phyloP scores from a whole-genome alignment of 768 basidiomycete species.

The Tephrocybe sp. region DNA sequence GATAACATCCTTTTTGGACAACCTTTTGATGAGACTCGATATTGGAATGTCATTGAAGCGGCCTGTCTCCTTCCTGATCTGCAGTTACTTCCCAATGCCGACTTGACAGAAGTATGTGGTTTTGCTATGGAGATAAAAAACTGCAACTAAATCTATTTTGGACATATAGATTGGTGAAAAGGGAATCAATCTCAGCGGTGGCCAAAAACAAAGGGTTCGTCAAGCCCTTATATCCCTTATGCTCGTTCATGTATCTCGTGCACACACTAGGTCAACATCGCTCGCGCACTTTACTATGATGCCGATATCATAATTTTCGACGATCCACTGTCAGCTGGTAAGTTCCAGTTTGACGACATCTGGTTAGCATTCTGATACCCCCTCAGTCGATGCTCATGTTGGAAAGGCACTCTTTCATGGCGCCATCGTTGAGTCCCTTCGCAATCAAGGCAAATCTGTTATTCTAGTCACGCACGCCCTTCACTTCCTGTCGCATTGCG shows the following conservation, averaged over 20 bases:
- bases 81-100: constrained; percentile 65
- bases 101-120: constrained; percentile 67
- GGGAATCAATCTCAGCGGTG: constrained; percentile 66
- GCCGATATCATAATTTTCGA: constrained; percentile 64
- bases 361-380: neutral
- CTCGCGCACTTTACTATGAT: constrained; percentile 65
- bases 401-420: constrained; percentile 67
- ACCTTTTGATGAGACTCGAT: constrained; percentile 60
- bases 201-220: constrained; percentile 60
- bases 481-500: constrained; percentile 80
- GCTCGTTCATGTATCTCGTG: neutral
- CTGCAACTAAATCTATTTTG: too few relatives aligned
- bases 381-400: constrained; percentile 71
- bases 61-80: constrained; percentile 65
- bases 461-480: constrained; percentile 87
- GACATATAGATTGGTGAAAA: constrained; percentile 74
- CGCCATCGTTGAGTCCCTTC: constrained; percentile 50
- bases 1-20: constrained; percentile 72
- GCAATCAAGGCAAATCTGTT: constrained; percentile 59
- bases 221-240: neutral
- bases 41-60: constrained; percentile 62
- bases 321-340: constrained; percentile 65
- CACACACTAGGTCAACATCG: constrained; percentile 67
- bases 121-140: neutral
- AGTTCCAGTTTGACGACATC: constrained; percentile 6